Conservation (phyloP, 352 stramenopile species). For the Thraustochytrium sp. region DNA sequence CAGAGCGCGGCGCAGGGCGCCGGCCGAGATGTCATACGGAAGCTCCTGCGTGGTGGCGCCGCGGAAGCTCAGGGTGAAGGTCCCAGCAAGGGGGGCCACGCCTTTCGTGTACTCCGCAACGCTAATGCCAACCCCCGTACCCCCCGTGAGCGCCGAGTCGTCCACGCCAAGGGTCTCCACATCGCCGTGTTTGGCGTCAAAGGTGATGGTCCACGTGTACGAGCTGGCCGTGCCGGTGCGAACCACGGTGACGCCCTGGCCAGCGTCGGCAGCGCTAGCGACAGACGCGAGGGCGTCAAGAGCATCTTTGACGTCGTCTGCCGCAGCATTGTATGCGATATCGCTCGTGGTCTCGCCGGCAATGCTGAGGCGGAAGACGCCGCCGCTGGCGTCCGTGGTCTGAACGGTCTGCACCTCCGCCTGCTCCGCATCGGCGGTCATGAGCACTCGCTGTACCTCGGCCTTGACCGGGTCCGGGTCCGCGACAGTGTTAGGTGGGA, state of each 20-base stretch:
- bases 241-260: slow-evolving; percentile 59
- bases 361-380: slow-evolving; percentile 59
- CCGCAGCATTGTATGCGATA: neutral
- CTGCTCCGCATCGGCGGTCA: slow-evolving; percentile 58
- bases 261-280: slow-evolving; percentile 25
- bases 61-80: slow-evolving; percentile 72
- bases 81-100: slow-evolving; percentile 59
- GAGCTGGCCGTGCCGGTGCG: neutral
- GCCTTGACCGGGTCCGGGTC: slow-evolving; percentile 60
- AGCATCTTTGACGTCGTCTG: neutral
- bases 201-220: slow-evolving; percentile 64
- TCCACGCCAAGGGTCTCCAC: slow-evolving; percentile 60
- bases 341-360: neutral
- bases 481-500: slow-evolving; percentile 57
- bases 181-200: slow-evolving; percentile 56
- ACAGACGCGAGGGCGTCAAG: slow-evolving; percentile 48
- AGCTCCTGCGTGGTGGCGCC: slow-evolving; percentile 67
- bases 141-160: slow-evolving; percentile 55
- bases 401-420: slow-evolving; percentile 69
- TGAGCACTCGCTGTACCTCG: slow-evolving; percentile 71
- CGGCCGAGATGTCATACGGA: slow-evolving; percentile 67
- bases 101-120: slow-evolving; percentile 57
- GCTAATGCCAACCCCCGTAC: slow-evolving; percentile 56
- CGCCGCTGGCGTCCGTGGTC: slow-evolving; percentile 53
- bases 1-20: slow-evolving; percentile 71